These are phyloP conservation scores for Ogataea neopini DNA, from an alignment of 805 yeast genomes.

Conservation along the genomic window DNA sequence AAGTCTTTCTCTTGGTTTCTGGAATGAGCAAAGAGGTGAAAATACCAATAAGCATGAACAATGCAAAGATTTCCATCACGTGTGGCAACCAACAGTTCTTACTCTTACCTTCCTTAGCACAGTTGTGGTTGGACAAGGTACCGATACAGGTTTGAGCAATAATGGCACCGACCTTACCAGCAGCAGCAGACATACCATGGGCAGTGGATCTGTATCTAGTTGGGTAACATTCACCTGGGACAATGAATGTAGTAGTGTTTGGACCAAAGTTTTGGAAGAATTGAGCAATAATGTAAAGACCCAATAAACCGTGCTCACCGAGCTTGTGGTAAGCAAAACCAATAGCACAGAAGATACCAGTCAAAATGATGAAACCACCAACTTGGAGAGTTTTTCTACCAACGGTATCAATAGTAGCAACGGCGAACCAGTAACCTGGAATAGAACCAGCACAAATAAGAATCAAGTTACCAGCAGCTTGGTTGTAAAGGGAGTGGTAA, in stretches of 20 bases:
- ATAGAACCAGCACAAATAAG: constrained; percentile 92
- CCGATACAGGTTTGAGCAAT: constrained; percentile 88
- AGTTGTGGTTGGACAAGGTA: constrained; percentile 77
- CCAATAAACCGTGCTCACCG: constrained; percentile 66
- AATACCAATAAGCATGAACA: constrained; percentile 85
- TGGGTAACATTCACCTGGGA: constrained; percentile 92
- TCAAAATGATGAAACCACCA: constrained; percentile 70
- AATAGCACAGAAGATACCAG: constrained; percentile 71
- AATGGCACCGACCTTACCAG: constrained; percentile 91
- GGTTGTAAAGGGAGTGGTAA: constrained; percentile 67
- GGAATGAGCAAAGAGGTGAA: constrained; percentile 69
- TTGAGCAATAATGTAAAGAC: constrained; percentile 76
- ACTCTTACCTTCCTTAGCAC: constrained; percentile 53
- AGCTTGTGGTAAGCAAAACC: constrained; percentile 83
- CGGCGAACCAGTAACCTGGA: constrained; percentile 91
- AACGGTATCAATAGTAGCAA: constrained; percentile 73
- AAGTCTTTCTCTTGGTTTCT: constrained; percentile 89
- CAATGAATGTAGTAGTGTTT: constrained; percentile 85
- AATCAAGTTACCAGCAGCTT: constrained; percentile 91
- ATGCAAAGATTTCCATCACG: constrained; percentile 91
- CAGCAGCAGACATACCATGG: constrained; percentile 91
- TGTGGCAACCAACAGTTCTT: constrained; percentile 82
- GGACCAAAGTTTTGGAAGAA: constrained; percentile 94
- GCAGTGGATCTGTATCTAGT: constrained; percentile 95
- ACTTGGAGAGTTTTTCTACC: constrained; percentile 88